phyloP scores from a whole-genome alignment of 352 stramenopile species.

The Globisporangium spiculum region DNA sequence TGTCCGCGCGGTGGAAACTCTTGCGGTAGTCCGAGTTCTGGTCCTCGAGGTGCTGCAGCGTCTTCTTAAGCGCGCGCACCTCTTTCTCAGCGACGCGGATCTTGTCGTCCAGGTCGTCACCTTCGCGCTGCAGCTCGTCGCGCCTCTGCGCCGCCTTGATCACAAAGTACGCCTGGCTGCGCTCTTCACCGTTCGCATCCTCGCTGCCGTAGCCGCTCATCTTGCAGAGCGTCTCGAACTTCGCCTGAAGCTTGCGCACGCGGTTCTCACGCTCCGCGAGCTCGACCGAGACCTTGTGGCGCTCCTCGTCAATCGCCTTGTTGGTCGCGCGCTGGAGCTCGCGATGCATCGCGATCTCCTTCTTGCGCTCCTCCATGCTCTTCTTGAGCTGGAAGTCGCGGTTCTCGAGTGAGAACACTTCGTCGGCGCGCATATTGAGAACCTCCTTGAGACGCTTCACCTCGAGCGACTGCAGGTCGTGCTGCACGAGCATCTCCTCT shows the following conservation, averaged over 20 bases:
- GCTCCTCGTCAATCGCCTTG: conserved; percentile 90
- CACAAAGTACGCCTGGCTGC: conserved; percentile 94
- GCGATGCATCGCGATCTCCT: conserved; percentile 84
- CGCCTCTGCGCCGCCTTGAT: conserved; percentile 94
- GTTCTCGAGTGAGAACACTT: conserved; percentile 94
- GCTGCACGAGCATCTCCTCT: conserved; percentile 91
- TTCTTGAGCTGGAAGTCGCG: conserved; percentile 91
- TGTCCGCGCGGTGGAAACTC: conserved; percentile 91
- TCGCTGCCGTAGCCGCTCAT: conserved; percentile 64
- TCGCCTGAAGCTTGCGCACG: conserved; percentile 91
- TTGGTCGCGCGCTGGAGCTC: conserved; percentile 90
- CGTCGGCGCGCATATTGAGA: conserved; percentile 85
- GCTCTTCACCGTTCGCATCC: conserved; percentile 70
- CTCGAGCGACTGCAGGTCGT: conserved; percentile 94
- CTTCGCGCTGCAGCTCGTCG: conserved; percentile 94
- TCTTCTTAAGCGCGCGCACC: conserved; percentile 91
- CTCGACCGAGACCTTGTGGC: conserved; percentile 92
- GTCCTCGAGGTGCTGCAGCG: conserved; percentile 89
- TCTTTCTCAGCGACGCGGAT: conserved; percentile 93
- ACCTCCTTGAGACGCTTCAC: conserved; percentile 89
- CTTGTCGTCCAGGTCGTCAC: conserved; percentile 94
- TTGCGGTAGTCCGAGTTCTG: conserved; percentile 94
- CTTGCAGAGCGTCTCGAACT: conserved; percentile 91
- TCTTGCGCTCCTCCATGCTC: conserved; percentile 93
- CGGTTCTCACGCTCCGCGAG: conserved; percentile 81